Conservation (phyloP, 2,329 filamentous ascomycete genomes). For the Nothopassalora personata region DNA sequence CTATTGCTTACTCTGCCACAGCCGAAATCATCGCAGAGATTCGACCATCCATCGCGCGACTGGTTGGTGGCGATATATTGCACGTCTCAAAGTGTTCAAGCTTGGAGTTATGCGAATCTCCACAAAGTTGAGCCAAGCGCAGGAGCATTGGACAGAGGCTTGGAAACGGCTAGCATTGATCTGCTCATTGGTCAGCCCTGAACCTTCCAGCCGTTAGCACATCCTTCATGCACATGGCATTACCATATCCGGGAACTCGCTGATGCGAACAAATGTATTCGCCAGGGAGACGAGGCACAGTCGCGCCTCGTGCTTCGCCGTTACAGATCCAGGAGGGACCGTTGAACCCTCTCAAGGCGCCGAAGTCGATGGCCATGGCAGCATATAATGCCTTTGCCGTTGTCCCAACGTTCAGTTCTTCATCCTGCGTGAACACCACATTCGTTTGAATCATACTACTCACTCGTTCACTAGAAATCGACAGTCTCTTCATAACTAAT, state of each 20-base stretch:
- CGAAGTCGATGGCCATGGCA: background rate
- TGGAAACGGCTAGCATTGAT: background rate
- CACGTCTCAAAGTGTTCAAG: background rate
- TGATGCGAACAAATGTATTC: background rate
- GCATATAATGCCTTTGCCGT: background rate
- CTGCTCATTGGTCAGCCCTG: background rate
- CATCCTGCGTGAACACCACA: background rate
- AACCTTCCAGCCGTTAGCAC: background rate
- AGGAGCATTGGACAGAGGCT: background rate
- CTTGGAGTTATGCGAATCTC: background rate
- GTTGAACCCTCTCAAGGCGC: background rate
- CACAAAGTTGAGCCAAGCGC: background rate
- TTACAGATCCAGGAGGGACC: background rate
- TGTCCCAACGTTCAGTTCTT: background rate
- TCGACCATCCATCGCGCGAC: background rate
- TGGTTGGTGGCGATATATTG: background rate
- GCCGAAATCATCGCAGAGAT: background rate
- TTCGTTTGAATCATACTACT: background rate
- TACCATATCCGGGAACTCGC: background rate
- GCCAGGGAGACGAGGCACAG: background rate
- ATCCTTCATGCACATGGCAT: background rate
- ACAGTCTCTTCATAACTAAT: background rate
- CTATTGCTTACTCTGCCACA: background rate
- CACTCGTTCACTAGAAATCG: background rate
- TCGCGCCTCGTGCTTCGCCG: background rate